Base-by-base conservation (phyloP, 2,329 filamentous ascomycete genomes). In the Fusarium phyllophilum region DNA sequence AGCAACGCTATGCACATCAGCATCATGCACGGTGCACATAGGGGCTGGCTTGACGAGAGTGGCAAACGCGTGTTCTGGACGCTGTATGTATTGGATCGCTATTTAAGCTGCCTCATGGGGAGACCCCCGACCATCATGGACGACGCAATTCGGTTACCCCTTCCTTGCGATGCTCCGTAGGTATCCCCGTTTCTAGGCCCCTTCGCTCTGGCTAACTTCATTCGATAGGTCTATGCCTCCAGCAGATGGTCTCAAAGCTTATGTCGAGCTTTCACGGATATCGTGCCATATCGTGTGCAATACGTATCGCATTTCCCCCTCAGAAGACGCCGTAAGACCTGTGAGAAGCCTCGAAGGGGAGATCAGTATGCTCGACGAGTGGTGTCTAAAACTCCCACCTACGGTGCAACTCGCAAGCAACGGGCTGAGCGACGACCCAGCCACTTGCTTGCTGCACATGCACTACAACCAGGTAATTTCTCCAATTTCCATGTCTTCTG, bases 61-160 rank as follows among this genome's bases (percentile, higher is more conserved):
- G 83, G 82, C 4, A 87, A 85, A 71, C 79, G 86, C 41, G 80
- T 85, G 11, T 88, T 88, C 62, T 88, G 86, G 86, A 88, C 86
- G 0, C 80, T 88, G 5, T 88, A 87, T 63, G 82, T 86, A n/a
- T 76, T 88, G 20, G 86, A 88, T 70, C 81, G 86, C 51, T 87
- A 80, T 78, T 70, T 88, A 46, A 85, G 86, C 68, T 87, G 85
- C 62, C 78, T 88, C 9, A 85, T 87, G 81, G 86, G 87, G 10
- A 82, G 86, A 20, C 85, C 86, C 2, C 84, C 86, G 0, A 82
- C 82, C 6, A 84, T 87, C 18, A 80, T 81, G 39, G 85, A 88
- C 46, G 85, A 87, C 41, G 85, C 85, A 6, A 85, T 88, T 62
- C 82, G 81, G 34, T 76, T 88, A 4, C 77, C 81, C 6, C 72